Evolutionary conservation across 2,329 filamentous ascomycete genomes (phyloP).

Genomic region (Colletotrichum graminicola): DNA sequence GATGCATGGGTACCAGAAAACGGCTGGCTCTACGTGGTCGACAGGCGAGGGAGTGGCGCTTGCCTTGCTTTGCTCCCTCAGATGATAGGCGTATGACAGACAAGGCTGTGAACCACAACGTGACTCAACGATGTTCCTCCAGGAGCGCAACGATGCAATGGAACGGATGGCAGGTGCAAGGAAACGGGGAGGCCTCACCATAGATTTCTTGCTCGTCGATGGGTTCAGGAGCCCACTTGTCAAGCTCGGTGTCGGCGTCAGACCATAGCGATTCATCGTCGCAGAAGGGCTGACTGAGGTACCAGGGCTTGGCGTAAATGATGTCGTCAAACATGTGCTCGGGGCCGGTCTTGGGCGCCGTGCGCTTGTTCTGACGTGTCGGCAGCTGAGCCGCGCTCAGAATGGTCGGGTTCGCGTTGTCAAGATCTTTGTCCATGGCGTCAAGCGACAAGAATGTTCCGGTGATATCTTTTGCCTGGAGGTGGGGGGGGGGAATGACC

Average conservation of each 20-base stretch:
- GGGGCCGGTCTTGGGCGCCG: slow-evolving; percentile 59
- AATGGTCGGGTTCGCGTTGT: slow-evolving; percentile 95
- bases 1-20: slow-evolving; percentile 13
- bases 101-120: not conserved
- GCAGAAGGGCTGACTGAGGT: slow-evolving; percentile 56
- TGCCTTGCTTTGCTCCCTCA: slow-evolving; percentile 8
- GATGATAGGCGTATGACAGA: not conserved
- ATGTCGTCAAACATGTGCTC: slow-evolving; percentile 62
- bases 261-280: slow-evolving; percentile 53
- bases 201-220: slow-evolving; percentile 99
- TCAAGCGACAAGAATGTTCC: not conserved
- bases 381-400: slow-evolving; percentile 90
- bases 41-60: slow-evolving; percentile 13
- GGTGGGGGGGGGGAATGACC: not conserved
- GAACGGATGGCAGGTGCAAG: not conserved
- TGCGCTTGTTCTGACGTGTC: slow-evolving; percentile 72
- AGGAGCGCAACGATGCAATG: slow-evolving; percentile 1
- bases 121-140: not conserved
- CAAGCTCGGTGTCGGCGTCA: slow-evolving; percentile 58
- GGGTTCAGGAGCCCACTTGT: slow-evolving; percentile 77
- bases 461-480: slow-evolving; percentile 13
- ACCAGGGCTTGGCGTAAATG: slow-evolving; percentile 60
- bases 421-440: slow-evolving; percentile 59
- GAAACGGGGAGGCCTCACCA: slow-evolving; percentile 64
- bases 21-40: slow-evolving; percentile 1